A percentile compares a stretch with the other conserved stretches of the same genome.
Evolutionary conservation across 768 basidiomycete genomes (phyloP).

Genomic region (Heimioporus sp.): DNA sequence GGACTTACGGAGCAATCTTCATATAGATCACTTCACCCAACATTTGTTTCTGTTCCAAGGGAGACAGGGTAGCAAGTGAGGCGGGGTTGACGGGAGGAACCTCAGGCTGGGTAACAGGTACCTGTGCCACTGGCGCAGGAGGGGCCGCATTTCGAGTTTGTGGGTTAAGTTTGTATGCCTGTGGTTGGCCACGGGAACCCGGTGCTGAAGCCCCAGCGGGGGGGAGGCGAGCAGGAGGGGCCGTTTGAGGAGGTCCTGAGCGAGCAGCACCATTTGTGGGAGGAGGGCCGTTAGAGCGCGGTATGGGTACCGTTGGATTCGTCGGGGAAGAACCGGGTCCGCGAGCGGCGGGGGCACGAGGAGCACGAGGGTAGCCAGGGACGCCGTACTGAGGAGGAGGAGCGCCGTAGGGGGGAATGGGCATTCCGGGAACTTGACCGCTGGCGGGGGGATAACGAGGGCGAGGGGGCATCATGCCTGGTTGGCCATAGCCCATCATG

Average conservation of each 20-base stretch:
- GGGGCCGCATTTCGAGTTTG: conserved; percentile 37
- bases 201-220: conserved; percentile 47
- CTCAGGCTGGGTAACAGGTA: conserved; percentile 45
- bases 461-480: conserved; percentile 85
- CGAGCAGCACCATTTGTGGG: conserved; percentile 56
- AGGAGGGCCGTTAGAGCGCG: conserved; percentile 63
- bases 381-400: conserved; percentile 76
- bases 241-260: conserved; percentile 37
- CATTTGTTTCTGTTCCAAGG: conserved; percentile 97
- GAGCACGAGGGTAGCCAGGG: conserved; percentile 58
- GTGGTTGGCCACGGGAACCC: conserved; percentile 31
- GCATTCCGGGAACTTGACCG: conserved; percentile 73
- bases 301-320: conserved; percentile 57
- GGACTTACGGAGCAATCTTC: conserved; percentile 73
- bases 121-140: conserved; percentile 32
- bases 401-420: conserved; percentile 72
- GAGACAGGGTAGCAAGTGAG: conserved; percentile 54
- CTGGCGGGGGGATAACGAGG: conserved; percentile 75
- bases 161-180: conserved; percentile 32
- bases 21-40: conserved; percentile 96
- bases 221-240: conserved; percentile 43
- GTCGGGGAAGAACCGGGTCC: conserved; percentile 72
- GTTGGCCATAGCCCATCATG: conserved; percentile 82
- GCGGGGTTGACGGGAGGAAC: conserved; percentile 61
- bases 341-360: conserved; percentile 62